phyloP scores from a whole-genome alignment of 306 rosid genomes.

The Dicorynia guianensis region DNA sequence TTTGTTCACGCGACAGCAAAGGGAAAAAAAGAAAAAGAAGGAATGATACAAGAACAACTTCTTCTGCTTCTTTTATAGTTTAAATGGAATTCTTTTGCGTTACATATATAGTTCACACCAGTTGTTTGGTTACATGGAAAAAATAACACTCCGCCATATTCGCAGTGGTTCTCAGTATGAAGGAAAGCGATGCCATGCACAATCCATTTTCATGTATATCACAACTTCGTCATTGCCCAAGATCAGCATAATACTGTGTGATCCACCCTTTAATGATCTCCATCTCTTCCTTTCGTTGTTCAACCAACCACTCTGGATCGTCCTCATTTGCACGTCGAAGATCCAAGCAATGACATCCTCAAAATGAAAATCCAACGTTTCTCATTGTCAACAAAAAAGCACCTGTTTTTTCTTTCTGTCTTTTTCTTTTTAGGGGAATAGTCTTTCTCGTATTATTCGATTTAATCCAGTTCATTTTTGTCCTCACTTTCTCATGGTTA shows the following conservation, averaged over 20 bases:
- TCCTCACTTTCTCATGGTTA: too few species aligned
- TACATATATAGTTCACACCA: too few species aligned
- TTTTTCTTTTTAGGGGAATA: too few species aligned
- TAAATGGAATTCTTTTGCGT: not conserved
- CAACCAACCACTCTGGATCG: constrained; percentile 61
- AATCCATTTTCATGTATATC: too few species aligned
- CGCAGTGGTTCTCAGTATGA: too few species aligned
- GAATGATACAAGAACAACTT: not conserved
- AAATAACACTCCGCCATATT: too few species aligned
- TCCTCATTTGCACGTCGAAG: constrained; percentile 30
- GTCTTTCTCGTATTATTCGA: too few species aligned
- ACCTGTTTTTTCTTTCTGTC: too few species aligned
- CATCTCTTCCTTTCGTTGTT: constrained; percentile 50
- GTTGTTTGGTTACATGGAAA: too few species aligned
- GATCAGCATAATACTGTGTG: constrained; percentile 47
- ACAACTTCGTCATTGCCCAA: not conserved
- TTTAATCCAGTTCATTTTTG: too few species aligned
- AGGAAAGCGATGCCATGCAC: too few species aligned
- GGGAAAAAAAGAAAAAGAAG: not conserved
- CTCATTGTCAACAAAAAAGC: too few species aligned
- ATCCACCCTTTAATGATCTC: constrained; percentile 57
- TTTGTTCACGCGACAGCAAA: not conserved
- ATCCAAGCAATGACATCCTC: constrained; percentile 70
- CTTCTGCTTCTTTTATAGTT: not conserved
- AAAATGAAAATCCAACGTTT: not conserved